A percentile compares a stretch with the other conserved stretches of the same genome.
Evolutionary conservation across 2,329 filamentous ascomycete species (phyloP).

Genomic region (Hymenotorrendiella dingleyae): DNA sequence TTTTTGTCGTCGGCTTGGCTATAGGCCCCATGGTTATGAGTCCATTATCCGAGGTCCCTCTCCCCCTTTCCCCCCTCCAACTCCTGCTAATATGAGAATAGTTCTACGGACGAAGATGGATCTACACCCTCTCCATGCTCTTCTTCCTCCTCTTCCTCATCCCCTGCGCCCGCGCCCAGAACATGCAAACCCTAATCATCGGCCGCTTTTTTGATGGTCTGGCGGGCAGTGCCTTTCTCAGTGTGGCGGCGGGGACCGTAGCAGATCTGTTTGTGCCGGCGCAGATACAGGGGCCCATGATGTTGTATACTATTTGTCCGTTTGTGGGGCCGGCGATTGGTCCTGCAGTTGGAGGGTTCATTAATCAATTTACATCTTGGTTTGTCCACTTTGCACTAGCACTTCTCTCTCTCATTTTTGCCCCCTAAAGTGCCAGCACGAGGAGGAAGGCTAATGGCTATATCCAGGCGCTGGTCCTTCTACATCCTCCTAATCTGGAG

Average conservation of each 20-base stretch:
- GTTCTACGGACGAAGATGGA: conserved; percentile 77
- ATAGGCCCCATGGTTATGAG: conserved; percentile 62
- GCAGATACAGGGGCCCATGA: conserved; percentile 73
- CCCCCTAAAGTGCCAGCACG: conserved; percentile 44
- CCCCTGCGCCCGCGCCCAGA: conserved; percentile 68
- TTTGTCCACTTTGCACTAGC: too few relatives aligned
- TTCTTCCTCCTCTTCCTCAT: conserved; percentile 73
- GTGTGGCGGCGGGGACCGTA: conserved; percentile 76
- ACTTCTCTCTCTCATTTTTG: too few relatives aligned
- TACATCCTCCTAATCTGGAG: conserved; percentile 58
- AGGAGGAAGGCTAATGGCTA: too few relatives aligned
- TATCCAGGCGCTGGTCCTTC: conserved; percentile 58
- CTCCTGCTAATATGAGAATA: conserved; percentile 40
- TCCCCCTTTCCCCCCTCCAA: background rate
- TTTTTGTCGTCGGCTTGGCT: conserved; percentile 54
- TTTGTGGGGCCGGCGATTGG: conserved; percentile 54
- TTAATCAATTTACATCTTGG: conserved; percentile 1
- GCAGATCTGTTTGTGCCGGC: conserved; percentile 66
- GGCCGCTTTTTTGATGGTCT: conserved; percentile 71
- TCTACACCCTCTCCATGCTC: conserved; percentile 65
- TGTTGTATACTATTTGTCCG: conserved; percentile 62
- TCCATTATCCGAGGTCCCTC: conserved; percentile 45
- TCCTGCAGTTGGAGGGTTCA: conserved; percentile 64
- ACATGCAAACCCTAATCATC: conserved; percentile 73
- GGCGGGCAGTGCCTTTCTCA: conserved; percentile 59